Evolutionary conservation across 2,329 filamentous ascomycete species (phyloP).

Genomic region (Beauveria bassiana): DNA sequence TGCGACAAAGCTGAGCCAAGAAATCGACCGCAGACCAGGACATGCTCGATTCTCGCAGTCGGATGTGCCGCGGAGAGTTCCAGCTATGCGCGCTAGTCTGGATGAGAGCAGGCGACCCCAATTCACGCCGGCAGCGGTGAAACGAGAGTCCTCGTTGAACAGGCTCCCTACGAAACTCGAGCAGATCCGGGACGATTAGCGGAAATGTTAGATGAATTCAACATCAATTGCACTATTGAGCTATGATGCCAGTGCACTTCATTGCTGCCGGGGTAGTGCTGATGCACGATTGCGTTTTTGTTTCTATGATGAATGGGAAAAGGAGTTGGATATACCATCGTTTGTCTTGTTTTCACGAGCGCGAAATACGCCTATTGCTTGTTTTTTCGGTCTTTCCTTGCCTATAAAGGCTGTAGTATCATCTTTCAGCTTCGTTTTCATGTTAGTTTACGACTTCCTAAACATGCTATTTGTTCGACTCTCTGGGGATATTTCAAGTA

Average conservation of each 20-base stretch:
- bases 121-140: conserved; percentile 27
- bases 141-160: conserved; percentile 24
- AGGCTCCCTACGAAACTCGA: not conserved
- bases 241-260: not conserved
- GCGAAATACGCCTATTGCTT: not conserved
- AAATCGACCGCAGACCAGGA: not conserved
- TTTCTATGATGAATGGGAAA: not conserved
- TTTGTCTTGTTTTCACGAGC: not conserved
- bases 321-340: not conserved
- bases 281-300: not conserved
- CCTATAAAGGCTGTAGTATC: no score
- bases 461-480: no score
- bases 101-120: conserved; percentile 24
- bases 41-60: not conserved
- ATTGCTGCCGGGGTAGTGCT: not conserved
- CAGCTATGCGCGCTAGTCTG: conserved; percentile 14
- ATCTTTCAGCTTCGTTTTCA: no score
- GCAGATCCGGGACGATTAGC: not conserved
- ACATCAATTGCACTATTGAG: not conserved
- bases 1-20: not conserved
- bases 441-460: no score
- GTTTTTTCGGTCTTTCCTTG: no score
- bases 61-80: conserved; percentile 11
- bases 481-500: no score
- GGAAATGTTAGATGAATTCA: not conserved